Evolutionary conservation across 352 stramenopile genomes (phyloP).

Genomic region (Phytophthora pisi): DNA sequence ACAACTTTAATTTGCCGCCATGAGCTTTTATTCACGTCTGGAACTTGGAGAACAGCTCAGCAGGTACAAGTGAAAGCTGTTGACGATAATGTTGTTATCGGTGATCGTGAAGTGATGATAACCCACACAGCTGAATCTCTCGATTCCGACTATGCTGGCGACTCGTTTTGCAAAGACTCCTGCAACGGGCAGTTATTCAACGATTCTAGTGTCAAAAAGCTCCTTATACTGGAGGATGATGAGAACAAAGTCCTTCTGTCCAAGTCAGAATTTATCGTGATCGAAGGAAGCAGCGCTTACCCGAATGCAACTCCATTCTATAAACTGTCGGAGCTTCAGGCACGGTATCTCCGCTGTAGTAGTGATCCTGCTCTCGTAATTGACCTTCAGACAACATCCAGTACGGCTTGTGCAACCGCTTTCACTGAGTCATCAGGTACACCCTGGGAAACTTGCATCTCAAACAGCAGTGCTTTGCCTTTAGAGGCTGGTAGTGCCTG

Average conservation of each 20-base stretch:
- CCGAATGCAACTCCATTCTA: conserved; percentile 44
- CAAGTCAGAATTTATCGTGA: conserved; percentile 38
- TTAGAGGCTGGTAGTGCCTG: conserved; percentile 55
- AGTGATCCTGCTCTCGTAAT: conserved; percentile 24
- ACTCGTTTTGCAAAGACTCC: conserved; percentile 30
- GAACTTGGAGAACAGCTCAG: conserved; percentile 50
- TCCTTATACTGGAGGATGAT: conserved; percentile 66
- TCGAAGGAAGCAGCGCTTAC: conserved; percentile 62
- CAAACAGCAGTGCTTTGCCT: conserved; percentile 31
- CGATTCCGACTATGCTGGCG: conserved; percentile 53
- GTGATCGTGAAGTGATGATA: conserved; percentile 53
- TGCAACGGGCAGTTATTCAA: conserved; percentile 53
- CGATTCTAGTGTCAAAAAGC: conserved; percentile 51
- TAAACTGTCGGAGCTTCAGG: conserved; percentile 31
- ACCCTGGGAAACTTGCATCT: conserved; percentile 51
- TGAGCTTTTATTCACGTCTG: conserved; percentile 67
- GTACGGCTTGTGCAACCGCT: conserved; percentile 10
- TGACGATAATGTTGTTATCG: conserved; percentile 62
- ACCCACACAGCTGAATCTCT: conserved; percentile 51
- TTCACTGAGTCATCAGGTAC: conserved; percentile 17
- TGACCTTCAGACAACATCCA: conserved; percentile 3
- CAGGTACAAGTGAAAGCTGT: conserved; percentile 42
- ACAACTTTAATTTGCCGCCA: conserved; percentile 51
- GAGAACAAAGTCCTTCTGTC: conserved; percentile 68
- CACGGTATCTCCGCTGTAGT: conserved; percentile 42